Base-by-base conservation (phyloP, 495 filamentous ascomycete genomes). In the Penicillium angulare region DNA sequence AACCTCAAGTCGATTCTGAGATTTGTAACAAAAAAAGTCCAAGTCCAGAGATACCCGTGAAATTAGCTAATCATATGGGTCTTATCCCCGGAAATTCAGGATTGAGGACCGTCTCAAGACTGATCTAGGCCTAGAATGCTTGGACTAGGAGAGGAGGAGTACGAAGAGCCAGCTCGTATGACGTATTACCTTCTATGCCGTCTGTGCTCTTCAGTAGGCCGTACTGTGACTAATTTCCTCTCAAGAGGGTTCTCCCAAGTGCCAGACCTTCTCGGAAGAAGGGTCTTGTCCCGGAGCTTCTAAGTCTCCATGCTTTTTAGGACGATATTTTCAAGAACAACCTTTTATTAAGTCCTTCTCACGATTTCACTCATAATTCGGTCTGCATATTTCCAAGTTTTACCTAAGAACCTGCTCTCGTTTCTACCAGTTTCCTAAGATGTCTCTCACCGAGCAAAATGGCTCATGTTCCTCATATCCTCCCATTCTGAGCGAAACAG, bases 241-340 rank as follows among this genome's bases (percentile, higher is more conserved):
- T 54, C 49, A 52, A 61, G 47, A 61, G 35, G 35, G 48, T 49
- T 53, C 34, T 58, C 51, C 44, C 34, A 62, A 49, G 46, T 50
- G 49, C 15, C 58, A 7, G 32, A 20, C 26, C 43, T 1, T 46
- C 43, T 46, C 27, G 43, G 34, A 34, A 46, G 29, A 27, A 27
- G 26, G 26, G 10, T 27, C 26, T 10, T 27, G 26, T 27, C 10
- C 26, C 10, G 5, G 26, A 10, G 26, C 26, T 27, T 27, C 26
- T 10, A 27, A 27, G 26, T n/a, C n/a, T n/a, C 26, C 26, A 27
- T 27, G 10, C 10, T 5, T 27, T 27, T 27, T 27, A 27, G 26
- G 26, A 27, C 10, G 10, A 27, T 27, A 5, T 27, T 5, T 10
- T 10, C 5, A 27, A 27, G 26, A 27, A 27, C 26, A 27, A 27